Percentiles rank a stretch among this genome's conserved stretches.
These are phyloP conservation scores for Phanerochaete sordida DNA, from an alignment of 768 basidiomycete genomes.

Conservation along the genomic window DNA sequence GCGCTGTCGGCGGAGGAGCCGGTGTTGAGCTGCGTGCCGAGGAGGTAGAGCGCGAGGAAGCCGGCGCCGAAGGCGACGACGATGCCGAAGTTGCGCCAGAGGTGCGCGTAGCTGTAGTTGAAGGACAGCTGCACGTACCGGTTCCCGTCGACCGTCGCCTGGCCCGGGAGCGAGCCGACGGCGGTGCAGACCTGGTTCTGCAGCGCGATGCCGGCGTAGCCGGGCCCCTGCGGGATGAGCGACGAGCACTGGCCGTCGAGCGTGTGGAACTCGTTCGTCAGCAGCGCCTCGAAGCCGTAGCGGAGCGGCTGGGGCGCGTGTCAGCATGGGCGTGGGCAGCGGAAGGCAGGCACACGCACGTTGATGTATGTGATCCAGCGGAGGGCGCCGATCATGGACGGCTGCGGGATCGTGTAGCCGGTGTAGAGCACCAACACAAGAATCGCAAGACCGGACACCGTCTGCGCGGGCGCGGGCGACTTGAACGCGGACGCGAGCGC, in stretches of 20 bases:
- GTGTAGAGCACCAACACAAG: conserved; percentile 55
- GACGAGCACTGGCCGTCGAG: conserved; percentile 57
- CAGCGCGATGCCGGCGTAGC: conserved; percentile 53
- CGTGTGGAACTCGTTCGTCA: conserved; percentile 80
- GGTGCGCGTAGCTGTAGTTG: conserved; percentile 39
- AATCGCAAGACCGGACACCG: conserved; percentile 49
- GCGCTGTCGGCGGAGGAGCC: conserved; percentile 30
- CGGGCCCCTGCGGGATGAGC: conserved; percentile 59
- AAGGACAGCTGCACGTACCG: conserved; percentile 46
- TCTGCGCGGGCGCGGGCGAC: conserved; percentile 58
- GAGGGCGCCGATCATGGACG: conserved; percentile 65
- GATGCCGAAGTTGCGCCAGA: conserved; percentile 71
- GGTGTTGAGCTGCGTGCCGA: conserved; percentile 56
- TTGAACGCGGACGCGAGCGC: conserved; percentile 57
- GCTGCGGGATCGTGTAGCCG: conserved; percentile 59
- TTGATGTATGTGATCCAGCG: conserved; percentile 67
- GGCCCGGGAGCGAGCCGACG: conserved; percentile 61
- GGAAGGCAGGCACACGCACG: conserved; percentile 27
- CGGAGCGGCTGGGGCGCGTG: conserved; percentile 46
- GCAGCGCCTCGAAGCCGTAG: conserved; percentile 71
- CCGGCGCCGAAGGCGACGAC: conserved; percentile 57
- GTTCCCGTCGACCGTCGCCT: conserved; percentile 56
- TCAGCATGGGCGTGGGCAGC: background rate
- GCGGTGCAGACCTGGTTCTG: conserved; percentile 76
- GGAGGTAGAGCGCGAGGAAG: conserved; percentile 47